Conservation (phyloP, 1,284 basidiomycete species). For the Trametes versicolor region DNA sequence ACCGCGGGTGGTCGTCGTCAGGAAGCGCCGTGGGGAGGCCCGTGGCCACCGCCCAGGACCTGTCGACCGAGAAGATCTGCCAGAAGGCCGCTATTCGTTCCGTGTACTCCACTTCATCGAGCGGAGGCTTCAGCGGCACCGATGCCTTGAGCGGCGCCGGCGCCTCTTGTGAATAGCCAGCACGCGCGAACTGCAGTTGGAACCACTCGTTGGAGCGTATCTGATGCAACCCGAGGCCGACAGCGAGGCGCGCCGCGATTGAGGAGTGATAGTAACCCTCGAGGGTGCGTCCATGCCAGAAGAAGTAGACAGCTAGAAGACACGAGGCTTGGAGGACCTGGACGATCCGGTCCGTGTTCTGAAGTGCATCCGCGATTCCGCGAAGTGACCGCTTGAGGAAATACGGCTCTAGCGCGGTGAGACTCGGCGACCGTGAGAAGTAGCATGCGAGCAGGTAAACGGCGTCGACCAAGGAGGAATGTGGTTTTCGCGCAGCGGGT, state of each 20-base stretch:
- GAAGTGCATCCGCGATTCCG: slow-evolving; percentile 58
- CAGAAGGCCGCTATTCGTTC: slow-evolving; percentile 66
- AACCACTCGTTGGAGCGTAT: slow-evolving; percentile 49
- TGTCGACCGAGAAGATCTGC: slow-evolving; percentile 68
- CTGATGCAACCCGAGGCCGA: slow-evolving; percentile 64
- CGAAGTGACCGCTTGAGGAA: slow-evolving; percentile 60
- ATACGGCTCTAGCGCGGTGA: slow-evolving; percentile 54
- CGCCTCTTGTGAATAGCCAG: slow-evolving; percentile 30
- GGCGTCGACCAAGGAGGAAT: slow-evolving; percentile 67
- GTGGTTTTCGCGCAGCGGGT: slow-evolving; percentile 50
- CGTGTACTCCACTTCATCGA: slow-evolving; percentile 51
- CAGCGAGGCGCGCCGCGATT: slow-evolving; percentile 63
- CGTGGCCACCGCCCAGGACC: slow-evolving; percentile 64
- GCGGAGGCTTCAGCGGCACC: slow-evolving; percentile 50
- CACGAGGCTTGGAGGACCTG: slow-evolving; percentile 69
- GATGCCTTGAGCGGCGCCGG: slow-evolving; percentile 37
- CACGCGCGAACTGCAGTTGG: slow-evolving; percentile 38
- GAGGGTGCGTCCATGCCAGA: slow-evolving; percentile 61
- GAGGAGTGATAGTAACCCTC: slow-evolving; percentile 72
- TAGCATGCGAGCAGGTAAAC: slow-evolving; percentile 68
- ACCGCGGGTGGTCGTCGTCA: slow-evolving; percentile 58
- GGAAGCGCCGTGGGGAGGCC: slow-evolving; percentile 63
- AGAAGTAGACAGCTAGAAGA: slow-evolving; percentile 68
- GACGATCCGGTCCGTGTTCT: slow-evolving; percentile 62
- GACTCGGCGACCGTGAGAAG: slow-evolving; percentile 55